Evolutionary conservation across 768 basidiomycete species (phyloP).

Genomic region (Russula sp.): DNA sequence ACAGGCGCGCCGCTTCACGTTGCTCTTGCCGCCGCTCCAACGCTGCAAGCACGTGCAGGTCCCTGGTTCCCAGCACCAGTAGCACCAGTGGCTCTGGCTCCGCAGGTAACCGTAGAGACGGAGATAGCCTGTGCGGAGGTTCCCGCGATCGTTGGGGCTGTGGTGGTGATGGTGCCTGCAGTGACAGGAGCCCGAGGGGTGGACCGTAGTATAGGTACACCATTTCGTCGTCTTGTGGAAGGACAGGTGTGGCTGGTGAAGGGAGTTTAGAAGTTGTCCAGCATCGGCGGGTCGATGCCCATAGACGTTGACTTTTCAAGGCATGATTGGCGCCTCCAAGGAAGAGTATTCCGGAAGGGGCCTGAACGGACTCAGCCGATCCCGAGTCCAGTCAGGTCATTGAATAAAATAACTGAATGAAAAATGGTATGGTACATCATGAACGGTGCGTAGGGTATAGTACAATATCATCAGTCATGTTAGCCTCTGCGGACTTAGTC

Average conservation of each 20-base stretch:
- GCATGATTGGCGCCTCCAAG: background rate
- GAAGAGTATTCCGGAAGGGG: background rate
- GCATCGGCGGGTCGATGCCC: conserved; percentile 6
- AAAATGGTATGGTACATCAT: too few relatives aligned
- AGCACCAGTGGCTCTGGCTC: background rate
- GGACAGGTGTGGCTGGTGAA: background rate
- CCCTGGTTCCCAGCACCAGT: conserved; percentile 6
- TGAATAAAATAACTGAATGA: too few relatives aligned
- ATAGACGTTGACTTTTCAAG: conserved; percentile 3
- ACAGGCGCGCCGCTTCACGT: conserved; percentile 10
- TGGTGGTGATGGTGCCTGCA: background rate
- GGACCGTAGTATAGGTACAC: conserved; percentile 5
- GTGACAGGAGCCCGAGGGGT: background rate
- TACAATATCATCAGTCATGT: too few relatives aligned
- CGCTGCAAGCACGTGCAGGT: conserved; percentile 2
- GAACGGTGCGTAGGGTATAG: too few relatives aligned
- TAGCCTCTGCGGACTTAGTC: too few relatives aligned
- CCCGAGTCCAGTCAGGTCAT: too few relatives aligned
- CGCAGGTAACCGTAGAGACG: background rate
- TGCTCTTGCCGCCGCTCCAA: conserved; percentile 11
- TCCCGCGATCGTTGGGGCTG: background rate
- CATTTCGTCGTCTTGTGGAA: conserved; percentile 7
- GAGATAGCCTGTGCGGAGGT: background rate
- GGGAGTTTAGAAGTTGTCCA: background rate
- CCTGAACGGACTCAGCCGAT: background rate